Evolutionary conservation across 306 rosid genomes (phyloP), one percentile per base, ranked within the genome.

Genomic region (Glycine tomentella): DNA sequence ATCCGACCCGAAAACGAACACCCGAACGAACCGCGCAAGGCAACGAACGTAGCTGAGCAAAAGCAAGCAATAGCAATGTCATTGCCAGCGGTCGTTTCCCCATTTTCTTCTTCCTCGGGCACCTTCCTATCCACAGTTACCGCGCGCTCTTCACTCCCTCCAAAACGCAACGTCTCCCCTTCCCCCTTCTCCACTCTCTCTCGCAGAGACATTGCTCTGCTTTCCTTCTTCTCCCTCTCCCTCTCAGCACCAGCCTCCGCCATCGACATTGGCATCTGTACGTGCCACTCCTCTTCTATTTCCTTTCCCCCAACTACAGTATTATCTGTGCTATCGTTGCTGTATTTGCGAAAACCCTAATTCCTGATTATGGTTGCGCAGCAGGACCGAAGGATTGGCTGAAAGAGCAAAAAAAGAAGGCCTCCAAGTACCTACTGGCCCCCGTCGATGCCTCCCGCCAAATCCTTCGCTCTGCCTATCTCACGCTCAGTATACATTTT

Each of bases 381-480:
- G 99, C 98, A 79, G 99, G 98, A 89, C 97, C 99, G 14, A 96
- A 93, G 89, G 94, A 93, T 73, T 96, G 99, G 97, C 80, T 96
- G 5, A 91, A 69, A 79, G 97, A 91, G 83, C 99, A 96, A 31
- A 93, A 93, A 90, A 92, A 87, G 90, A 96, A 92, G 80, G 53
- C 99, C 59, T 93, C 93, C 50, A 93, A 65, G 84, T 93, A 90
- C 78, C 88, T 96, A 20, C 69, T 96, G 82, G 97, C 97, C 0
- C 98, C 99, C 5, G 89, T 96, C 48, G 97, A 89, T 48, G 97
- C 98, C 48, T 96, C 98, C 40, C 86, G 96, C 59, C 80, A 90
- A 84, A 90, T 75, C 75, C 96, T 96, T 86, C 97, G 85, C 16
- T 49, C 88, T 16, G 97, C 83, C 9, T 84, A 89, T 84, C 86